Percentiles rank a stretch among this genome's conserved stretches.
Conservation (phyloP, 176 grass and related monocot genomes). For the Zoysia japonica region DNA sequence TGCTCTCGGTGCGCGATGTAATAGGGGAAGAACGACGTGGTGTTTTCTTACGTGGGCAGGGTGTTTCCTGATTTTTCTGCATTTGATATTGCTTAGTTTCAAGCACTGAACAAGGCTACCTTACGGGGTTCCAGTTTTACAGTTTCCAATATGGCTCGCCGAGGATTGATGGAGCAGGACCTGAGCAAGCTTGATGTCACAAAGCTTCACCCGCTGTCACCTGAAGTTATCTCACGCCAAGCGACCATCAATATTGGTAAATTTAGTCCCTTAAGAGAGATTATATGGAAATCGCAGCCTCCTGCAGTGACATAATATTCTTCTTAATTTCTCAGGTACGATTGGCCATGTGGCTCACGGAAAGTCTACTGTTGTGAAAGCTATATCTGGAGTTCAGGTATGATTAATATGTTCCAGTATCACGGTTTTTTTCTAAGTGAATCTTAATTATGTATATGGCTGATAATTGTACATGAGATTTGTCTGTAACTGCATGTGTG, state of each 20-base stretch:
- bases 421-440: background rate
- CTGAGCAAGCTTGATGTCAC: constrained; percentile 82
- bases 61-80: background rate
- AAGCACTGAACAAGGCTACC: background rate
- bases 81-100: background rate
- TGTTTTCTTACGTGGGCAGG: background rate
- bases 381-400: constrained; percentile 93
- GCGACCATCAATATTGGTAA: constrained; percentile 90
- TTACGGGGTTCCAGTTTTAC: background rate
- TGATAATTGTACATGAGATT: background rate
- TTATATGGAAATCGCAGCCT: background rate
- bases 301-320: background rate
- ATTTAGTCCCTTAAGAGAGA: background rate
- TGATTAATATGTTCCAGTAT: constrained; percentile 15
- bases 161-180: constrained; percentile 90
- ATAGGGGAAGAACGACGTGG: background rate
- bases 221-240: constrained; percentile 91
- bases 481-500: background rate
- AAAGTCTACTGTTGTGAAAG: constrained; percentile 92
- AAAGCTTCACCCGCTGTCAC: constrained; percentile 77
- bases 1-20: background rate
- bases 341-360: constrained; percentile 95
- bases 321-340: constrained; percentile 58
- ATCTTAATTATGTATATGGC: background rate
- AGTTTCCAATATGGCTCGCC: constrained; percentile 65